These are phyloP conservation scores for Coffea canephora DNA, from an alignment of 257 asterid species.

Conservation along the genomic window DNA sequence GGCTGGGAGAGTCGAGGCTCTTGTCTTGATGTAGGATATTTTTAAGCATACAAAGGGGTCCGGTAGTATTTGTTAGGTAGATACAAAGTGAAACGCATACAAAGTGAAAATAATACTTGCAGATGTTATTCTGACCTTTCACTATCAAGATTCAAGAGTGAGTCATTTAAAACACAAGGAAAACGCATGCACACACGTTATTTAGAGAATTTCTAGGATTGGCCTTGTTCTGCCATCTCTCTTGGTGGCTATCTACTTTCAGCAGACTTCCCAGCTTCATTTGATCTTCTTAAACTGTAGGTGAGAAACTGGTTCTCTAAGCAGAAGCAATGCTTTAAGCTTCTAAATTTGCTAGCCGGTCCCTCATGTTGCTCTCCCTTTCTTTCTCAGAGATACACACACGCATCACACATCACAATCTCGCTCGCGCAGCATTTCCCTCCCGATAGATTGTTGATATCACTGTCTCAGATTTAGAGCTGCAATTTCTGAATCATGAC, in stretches of 20 bases:
- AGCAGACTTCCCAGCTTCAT: background rate
- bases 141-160: constrained; percentile 8
- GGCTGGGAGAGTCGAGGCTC: background rate
- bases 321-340: background rate
- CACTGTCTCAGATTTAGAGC: background rate
- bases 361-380: background rate
- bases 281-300: background rate
- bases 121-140: constrained; percentile 14
- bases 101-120: background rate
- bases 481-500: background rate
- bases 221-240: background rate
- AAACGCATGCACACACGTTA: constrained; percentile 6
- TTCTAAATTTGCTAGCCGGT: background rate
- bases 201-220: constrained; percentile 12
- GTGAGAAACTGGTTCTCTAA: background rate
- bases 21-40: background rate
- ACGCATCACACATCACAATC: no score
- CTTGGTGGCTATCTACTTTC: constrained; percentile 4
- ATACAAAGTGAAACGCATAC: constrained; percentile 6
- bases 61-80: constrained; percentile 4
- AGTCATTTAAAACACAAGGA: constrained; percentile 3
- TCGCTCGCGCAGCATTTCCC: no score
- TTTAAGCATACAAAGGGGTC: background rate
- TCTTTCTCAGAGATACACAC: background rate
- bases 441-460: no score